Percentiles rank a stretch among this genome's conserved stretches.
Conservation (phyloP, 768 basidiomycete species). For the Pulveroboletus sp. region DNA sequence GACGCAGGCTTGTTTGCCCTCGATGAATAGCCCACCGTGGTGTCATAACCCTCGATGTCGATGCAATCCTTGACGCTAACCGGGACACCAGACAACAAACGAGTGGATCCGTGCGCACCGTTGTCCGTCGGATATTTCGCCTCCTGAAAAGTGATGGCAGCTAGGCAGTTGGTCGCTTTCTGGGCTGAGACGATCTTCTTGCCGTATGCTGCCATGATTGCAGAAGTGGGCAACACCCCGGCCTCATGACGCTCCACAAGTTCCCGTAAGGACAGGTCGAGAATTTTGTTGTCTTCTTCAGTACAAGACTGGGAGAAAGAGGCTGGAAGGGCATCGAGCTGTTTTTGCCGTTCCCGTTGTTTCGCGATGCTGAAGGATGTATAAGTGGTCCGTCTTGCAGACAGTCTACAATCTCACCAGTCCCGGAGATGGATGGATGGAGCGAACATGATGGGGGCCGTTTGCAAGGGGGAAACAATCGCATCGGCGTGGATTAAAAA, state of each 20-base stretch:
- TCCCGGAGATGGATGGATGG: no score
- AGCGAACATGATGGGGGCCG: no score
- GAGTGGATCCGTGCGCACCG: not conserved
- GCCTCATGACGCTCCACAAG: conserved; percentile 33
- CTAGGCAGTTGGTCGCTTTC: conserved; percentile 46
- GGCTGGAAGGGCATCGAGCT: conserved; percentile 28
- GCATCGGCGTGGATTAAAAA: no score
- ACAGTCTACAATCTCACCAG: no score
- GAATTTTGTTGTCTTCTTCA: conserved; percentile 35
- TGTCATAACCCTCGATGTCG: conserved; percentile 43
- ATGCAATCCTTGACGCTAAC: conserved; percentile 49
- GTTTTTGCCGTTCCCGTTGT: conserved; percentile 26
- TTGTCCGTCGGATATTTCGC: conserved; percentile 10
- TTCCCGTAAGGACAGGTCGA: conserved; percentile 35
- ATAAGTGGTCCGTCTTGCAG: no score
- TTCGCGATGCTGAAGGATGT: no score
- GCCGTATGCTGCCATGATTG: conserved; percentile 39
- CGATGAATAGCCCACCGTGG: conserved; percentile 42
- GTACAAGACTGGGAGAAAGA: conserved; percentile 29
- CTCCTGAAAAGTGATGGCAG: conserved; percentile 42
- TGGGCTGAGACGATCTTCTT: conserved; percentile 40
- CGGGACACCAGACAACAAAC: conserved; percentile 42
- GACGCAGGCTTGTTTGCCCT: conserved; percentile 33
- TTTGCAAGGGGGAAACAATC: no score
- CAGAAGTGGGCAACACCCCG: conserved; percentile 25